Evolutionary conservation across 352 stramenopile species (phyloP).

Genomic region (Phytophthora idaei): DNA sequence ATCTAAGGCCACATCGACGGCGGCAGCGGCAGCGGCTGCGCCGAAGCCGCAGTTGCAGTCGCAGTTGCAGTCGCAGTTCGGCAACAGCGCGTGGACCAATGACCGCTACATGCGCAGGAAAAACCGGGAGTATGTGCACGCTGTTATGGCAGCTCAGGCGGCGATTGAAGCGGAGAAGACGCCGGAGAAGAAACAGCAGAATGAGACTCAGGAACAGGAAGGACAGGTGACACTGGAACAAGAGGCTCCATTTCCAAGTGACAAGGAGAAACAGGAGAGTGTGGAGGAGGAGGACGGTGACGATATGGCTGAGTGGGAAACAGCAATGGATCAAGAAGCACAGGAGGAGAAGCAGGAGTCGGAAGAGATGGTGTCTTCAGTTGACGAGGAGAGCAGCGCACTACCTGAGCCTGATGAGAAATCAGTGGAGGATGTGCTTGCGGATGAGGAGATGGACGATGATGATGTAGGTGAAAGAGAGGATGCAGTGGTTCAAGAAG

Average conservation of each 20-base stretch:
- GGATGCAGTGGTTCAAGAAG: background rate
- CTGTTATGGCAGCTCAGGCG: conserved; percentile 6
- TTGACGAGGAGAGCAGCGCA: background rate
- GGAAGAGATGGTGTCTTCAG: background rate
- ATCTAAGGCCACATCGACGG: background rate
- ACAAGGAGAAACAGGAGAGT: background rate
- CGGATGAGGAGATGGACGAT: background rate
- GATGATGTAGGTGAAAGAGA: background rate
- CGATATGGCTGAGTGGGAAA: background rate
- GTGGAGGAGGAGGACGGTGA: background rate
- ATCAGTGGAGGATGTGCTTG: background rate
- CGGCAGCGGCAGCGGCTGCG: background rate
- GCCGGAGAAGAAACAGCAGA: conserved; percentile 1
- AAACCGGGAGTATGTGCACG: conserved; percentile 32
- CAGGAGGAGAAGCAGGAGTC: background rate
- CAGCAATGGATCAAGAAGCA: background rate
- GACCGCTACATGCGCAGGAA: conserved; percentile 38
- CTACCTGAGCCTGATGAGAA: background rate
- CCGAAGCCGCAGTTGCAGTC: background rate
- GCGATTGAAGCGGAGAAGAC: background rate
- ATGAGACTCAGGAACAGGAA: background rate
- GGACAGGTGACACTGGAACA: background rate
- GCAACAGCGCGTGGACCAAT: conserved; percentile 6
- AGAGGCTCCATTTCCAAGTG: background rate
- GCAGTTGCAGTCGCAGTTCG: background rate